These are phyloP conservation scores for Wolfiporia cocos DNA, from an alignment of 1,284 basidiomycete genomes.

Conservation along the genomic window DNA sequence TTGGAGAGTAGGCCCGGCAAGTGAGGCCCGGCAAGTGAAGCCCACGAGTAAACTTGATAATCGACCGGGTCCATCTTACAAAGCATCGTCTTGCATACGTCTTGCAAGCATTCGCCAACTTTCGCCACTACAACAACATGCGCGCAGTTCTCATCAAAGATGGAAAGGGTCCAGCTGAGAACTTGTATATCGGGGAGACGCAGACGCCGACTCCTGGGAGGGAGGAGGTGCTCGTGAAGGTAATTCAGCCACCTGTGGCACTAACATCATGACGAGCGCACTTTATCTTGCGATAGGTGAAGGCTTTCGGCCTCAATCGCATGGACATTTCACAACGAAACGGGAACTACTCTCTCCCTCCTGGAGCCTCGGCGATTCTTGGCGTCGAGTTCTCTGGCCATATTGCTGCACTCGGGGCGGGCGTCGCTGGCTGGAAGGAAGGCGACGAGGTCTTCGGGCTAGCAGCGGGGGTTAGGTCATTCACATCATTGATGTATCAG, in stretches of 20 bases:
- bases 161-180: conserved; percentile 71
- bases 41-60: too few relatives aligned
- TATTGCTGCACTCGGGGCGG: conserved; percentile 54
- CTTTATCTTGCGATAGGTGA: conserved; percentile 38
- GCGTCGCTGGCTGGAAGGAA: conserved; percentile 52
- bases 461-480: conserved; percentile 49
- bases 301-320: conserved; percentile 82
- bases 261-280: too few relatives aligned
- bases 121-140: conserved; percentile 40
- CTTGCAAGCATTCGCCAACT: too few relatives aligned
- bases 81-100: too few relatives aligned
- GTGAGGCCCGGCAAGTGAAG: too few relatives aligned
- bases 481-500: not conserved
- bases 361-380: conserved; percentile 72
- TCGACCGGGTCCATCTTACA: too few relatives aligned
- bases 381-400: conserved; percentile 90
- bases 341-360: conserved; percentile 76
- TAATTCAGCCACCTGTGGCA: conserved; percentile 15
- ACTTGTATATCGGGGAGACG: conserved; percentile 75
- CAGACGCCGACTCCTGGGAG: conserved; percentile 51
- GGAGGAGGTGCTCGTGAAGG: conserved; percentile 76
- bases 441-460: conserved; percentile 90
- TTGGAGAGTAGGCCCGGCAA: too few relatives aligned
- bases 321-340: conserved; percentile 82
- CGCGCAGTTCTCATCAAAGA: conserved; percentile 80